Evolutionary conservation across 2,329 filamentous ascomycete species (phyloP).

Genomic region (Thelonectria rubi): DNA sequence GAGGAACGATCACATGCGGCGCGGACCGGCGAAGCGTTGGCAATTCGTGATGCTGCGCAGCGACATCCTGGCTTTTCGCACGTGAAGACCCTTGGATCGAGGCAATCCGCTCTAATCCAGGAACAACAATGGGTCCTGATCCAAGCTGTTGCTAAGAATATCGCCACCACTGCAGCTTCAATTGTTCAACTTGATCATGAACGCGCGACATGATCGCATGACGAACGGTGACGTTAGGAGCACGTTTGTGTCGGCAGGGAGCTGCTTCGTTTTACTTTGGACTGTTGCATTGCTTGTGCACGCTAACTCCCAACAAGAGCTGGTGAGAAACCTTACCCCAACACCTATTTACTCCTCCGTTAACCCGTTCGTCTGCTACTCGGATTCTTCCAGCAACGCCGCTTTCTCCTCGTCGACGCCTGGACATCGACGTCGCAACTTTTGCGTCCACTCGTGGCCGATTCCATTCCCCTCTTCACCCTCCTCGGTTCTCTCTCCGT

Average conservation of each 20-base stretch:
- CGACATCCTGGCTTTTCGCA: constrained; percentile 33
- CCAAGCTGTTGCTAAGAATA: constrained; percentile 23
- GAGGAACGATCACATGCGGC: constrained; percentile 42
- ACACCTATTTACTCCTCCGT: constrained; percentile 19
- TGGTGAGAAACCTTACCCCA: constrained; percentile 33
- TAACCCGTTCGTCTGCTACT: constrained; percentile 18
- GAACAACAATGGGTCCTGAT: constrained; percentile 33
- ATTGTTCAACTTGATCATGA: constrained; percentile 25
- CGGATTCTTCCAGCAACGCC: constrained; percentile 26
- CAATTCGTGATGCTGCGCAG: not conserved
- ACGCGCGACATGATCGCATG: constrained; percentile 31
- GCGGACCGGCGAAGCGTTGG: not conserved
- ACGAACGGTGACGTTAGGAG: constrained; percentile 16
- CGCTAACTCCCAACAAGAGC: constrained; percentile 39
- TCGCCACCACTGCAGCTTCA: constrained; percentile 24
- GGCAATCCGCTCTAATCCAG: constrained; percentile 21
- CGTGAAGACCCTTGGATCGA: constrained; percentile 36
- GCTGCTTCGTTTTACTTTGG: not conserved
- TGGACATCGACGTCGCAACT: constrained; percentile 17
- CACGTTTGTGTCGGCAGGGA: not conserved
- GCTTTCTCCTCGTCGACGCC: constrained; percentile 41
- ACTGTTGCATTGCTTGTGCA: constrained; percentile 23
- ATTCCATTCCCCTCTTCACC: constrained; percentile 28
- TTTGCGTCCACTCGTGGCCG: not conserved
- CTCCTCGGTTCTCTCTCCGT: constrained; percentile 76